Evolutionary conservation across 306 rosid genomes (phyloP).

Genomic region (Pterocarpus macrocarpus): DNA sequence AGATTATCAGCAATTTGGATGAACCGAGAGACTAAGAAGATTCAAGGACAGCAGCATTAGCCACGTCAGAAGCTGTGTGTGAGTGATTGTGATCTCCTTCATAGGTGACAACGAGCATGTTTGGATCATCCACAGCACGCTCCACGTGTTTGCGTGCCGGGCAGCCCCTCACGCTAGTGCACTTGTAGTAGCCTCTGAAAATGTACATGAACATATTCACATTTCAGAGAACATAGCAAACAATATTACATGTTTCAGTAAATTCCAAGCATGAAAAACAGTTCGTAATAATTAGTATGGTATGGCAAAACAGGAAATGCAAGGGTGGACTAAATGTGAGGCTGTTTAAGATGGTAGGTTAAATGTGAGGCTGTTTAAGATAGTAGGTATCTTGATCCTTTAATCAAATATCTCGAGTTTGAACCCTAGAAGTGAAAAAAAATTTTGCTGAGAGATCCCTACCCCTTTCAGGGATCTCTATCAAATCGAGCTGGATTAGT

Average conservation of each 20-base stretch:
- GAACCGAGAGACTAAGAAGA: slow-evolving; percentile 40
- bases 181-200: slow-evolving; percentile 86
- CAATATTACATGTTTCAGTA: background rate
- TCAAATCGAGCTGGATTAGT: too few species aligned
- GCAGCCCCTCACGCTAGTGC: slow-evolving; percentile 82
- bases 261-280: background rate
- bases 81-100: slow-evolving; percentile 87
- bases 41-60: slow-evolving; percentile 57
- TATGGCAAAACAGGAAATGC: background rate
- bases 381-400: too few species aligned
- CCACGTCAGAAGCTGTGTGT: slow-evolving; percentile 51
- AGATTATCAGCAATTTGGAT: background rate
- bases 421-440: too few species aligned
- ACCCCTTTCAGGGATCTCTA: too few species aligned
- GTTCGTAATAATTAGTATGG: too few species aligned
- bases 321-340: background rate
- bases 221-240: too few species aligned
- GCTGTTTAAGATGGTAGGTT: too few species aligned
- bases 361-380: too few species aligned
- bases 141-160: slow-evolving; percentile 92
- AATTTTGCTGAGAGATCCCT: too few species aligned
- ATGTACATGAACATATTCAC: too few species aligned
- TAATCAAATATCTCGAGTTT: too few species aligned
- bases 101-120: slow-evolving; percentile 83
- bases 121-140: slow-evolving; percentile 82